phyloP scores from a whole-genome alignment of 1,139 yeast species.

The Geotrichum restrictum region DNA sequence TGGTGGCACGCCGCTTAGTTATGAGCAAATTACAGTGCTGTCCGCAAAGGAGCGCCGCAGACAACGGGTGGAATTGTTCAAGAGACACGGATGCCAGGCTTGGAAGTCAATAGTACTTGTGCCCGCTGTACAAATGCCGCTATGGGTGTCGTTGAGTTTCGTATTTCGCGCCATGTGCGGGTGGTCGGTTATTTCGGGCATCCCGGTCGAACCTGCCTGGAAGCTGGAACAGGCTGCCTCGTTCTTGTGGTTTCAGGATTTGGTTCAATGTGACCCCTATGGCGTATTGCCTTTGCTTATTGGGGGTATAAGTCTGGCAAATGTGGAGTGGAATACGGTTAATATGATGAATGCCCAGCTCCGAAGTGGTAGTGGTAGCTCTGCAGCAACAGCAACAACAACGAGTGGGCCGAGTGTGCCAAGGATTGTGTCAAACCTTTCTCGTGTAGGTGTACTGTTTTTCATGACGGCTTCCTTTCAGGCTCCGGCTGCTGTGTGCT shows the following conservation, averaged over 20 bases:
- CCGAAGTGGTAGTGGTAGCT: conserved; percentile 24
- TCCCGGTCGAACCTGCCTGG: conserved; percentile 54
- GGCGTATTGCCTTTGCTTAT: conserved; percentile 64
- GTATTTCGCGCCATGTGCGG: conserved; percentile 75
- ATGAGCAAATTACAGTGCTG: conserved; percentile 70
- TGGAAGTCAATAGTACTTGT: conserved; percentile 69
- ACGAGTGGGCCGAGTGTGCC: conserved; percentile 56
- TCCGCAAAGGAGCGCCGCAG: conserved; percentile 74
- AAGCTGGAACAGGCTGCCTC: conserved; percentile 45
- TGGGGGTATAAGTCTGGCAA: conserved; percentile 67
- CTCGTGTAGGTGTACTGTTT: conserved; percentile 71
- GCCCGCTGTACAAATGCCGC: conserved; percentile 79
- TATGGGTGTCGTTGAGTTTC: conserved; percentile 79
- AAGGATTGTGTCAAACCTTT: conserved; percentile 53
- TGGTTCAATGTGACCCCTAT: conserved; percentile 59
- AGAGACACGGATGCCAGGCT: conserved; percentile 61
- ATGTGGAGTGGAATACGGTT: conserved; percentile 72
- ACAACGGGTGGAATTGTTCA: conserved; percentile 66
- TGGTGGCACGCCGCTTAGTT: conserved; percentile 51
- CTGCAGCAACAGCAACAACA: conserved; percentile 33
- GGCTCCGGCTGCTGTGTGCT: conserved; percentile 74
- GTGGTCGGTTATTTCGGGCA: conserved; percentile 47
- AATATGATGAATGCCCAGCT: conserved; percentile 46
- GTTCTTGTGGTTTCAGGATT: conserved; percentile 55
- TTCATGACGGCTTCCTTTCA: conserved; percentile 81